A percentile compares a stretch with the other conserved stretches of the same genome.
Evolutionary conservation across 2,329 filamentous ascomycete genomes (phyloP).

Genomic region (Arthroderma sp.): DNA sequence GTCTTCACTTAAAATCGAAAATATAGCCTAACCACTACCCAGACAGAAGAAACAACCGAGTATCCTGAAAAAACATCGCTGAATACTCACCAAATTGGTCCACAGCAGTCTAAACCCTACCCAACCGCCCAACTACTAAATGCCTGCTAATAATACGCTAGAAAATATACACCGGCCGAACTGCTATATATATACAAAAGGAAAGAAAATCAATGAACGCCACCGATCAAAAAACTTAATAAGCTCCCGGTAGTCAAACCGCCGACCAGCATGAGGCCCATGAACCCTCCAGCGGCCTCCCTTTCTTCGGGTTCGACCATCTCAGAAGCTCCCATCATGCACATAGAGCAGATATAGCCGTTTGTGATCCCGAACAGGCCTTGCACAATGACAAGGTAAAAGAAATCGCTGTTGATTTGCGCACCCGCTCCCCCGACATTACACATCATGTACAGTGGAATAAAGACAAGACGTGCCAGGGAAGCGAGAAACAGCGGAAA

Average conservation of each 20-base stretch:
- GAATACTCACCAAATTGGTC: too few species aligned
- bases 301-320: constrained; percentile 73
- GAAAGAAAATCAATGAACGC: background rate
- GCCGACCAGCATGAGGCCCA: constrained; percentile 78
- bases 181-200: too few species aligned
- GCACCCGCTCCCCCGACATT: constrained; percentile 71
- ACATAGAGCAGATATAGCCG: constrained; percentile 72
- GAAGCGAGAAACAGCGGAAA: constrained; percentile 53
- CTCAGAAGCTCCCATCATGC: constrained; percentile 80
- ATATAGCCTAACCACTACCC: too few species aligned
- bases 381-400: constrained; percentile 78
- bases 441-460: constrained; percentile 81
- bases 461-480: constrained; percentile 52
- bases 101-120: too few species aligned
- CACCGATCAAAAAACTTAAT: constrained; percentile 60
- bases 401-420: constrained; percentile 62
- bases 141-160: too few species aligned
- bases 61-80: too few species aligned
- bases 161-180: too few species aligned
- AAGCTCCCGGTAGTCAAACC: constrained; percentile 78
- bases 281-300: constrained; percentile 84
- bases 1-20: too few species aligned
- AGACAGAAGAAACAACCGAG: too few species aligned
- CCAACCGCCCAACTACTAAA: too few species aligned
- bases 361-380: constrained; percentile 71